These are phyloP conservation scores for Chrysosphaeria jannelii DNA, from an alignment of 2,329 filamentous ascomycete genomes.

Conservation along the genomic window DNA sequence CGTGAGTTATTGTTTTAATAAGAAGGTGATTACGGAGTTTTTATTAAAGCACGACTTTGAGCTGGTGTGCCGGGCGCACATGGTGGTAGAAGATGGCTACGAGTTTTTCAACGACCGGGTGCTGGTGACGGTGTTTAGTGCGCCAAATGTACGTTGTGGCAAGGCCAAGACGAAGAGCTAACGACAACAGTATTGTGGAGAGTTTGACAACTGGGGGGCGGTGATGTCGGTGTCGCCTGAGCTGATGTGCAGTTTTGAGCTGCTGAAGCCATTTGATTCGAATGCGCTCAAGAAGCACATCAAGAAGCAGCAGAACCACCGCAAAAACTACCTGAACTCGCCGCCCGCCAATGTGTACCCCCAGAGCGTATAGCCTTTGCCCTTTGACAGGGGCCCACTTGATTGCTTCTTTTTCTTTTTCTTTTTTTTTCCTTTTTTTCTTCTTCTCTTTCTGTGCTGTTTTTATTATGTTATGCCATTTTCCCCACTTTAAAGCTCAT, in stretches of 20 bases:
- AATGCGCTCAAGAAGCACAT: constrained; percentile 94
- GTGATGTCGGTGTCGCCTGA: constrained; percentile 95
- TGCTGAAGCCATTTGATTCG: constrained; percentile 86
- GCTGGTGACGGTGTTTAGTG: constrained; percentile 88
- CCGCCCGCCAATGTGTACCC: constrained; percentile 31
- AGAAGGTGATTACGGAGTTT: constrained; percentile 95
- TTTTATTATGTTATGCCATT: too few relatives aligned
- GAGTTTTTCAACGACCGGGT: constrained; percentile 99
- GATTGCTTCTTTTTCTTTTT: too few relatives aligned
- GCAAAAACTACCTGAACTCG: constrained; percentile 86
- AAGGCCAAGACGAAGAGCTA: too few relatives aligned
- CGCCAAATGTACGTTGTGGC: constrained; percentile 56
- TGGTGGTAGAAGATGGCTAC: constrained; percentile 96
- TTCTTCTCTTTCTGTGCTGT: too few relatives aligned
- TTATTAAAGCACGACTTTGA: constrained; percentile 99
- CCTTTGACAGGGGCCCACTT: too few relatives aligned
- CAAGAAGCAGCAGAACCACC: constrained; percentile 87
- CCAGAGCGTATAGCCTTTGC: constrained; percentile 26
- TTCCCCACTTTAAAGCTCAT: too few relatives aligned
- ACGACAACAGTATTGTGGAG: constrained; percentile 54
- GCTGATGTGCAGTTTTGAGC: constrained; percentile 83
- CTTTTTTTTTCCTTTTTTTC: too few relatives aligned
- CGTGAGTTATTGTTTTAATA: constrained; percentile 94
- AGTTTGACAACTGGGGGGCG: constrained; percentile 97
- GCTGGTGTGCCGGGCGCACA: constrained; percentile 90